phyloP scores from a whole-genome alignment of 2,329 filamentous ascomycete species.

The Aspergillus neotritici region DNA sequence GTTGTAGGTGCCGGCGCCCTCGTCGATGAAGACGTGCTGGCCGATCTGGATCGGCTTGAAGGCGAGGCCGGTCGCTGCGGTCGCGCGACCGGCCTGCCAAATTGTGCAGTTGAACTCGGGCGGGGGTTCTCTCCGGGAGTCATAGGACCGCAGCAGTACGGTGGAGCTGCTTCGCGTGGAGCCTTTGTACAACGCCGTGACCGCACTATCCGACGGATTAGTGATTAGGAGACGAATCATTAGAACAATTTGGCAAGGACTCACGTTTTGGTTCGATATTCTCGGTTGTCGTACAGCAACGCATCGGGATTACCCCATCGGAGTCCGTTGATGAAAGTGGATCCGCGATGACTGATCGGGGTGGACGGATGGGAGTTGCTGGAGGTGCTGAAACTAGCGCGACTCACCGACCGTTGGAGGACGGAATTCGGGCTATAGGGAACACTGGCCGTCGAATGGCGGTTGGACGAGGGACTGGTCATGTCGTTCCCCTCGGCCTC shows the following conservation, averaged over 20 bases:
- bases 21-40: constrained; percentile 89
- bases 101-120: constrained; percentile 92
- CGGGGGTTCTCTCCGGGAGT: constrained; percentile 83
- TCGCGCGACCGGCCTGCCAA: constrained; percentile 96
- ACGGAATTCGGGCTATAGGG: constrained; percentile 37
- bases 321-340: constrained; percentile 38
- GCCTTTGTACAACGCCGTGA: constrained; percentile 87
- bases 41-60: constrained; percentile 96
- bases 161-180: constrained; percentile 63
- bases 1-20: constrained; percentile 87
- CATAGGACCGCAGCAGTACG: constrained; percentile 82
- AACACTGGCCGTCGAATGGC: constrained; percentile 46
- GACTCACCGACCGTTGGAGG: constrained; percentile 62
- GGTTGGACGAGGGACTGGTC: constrained; percentile 29
- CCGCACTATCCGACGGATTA: constrained; percentile 54
- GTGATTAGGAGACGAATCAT: constrained; percentile 7
- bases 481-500: constrained; percentile 79
- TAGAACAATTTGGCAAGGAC: constrained; percentile 31
- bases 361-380: constrained; percentile 57
- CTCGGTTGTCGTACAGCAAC: constrained; percentile 77
- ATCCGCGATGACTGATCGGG: constrained; percentile 51
- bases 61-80: constrained; percentile 79
- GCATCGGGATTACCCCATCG: constrained; percentile 79
- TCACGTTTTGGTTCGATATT: constrained; percentile 85
- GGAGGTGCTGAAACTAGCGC: constrained; percentile 77